Conservation (phyloP, 345 rosid species). For the Reutealis trisperma region DNA sequence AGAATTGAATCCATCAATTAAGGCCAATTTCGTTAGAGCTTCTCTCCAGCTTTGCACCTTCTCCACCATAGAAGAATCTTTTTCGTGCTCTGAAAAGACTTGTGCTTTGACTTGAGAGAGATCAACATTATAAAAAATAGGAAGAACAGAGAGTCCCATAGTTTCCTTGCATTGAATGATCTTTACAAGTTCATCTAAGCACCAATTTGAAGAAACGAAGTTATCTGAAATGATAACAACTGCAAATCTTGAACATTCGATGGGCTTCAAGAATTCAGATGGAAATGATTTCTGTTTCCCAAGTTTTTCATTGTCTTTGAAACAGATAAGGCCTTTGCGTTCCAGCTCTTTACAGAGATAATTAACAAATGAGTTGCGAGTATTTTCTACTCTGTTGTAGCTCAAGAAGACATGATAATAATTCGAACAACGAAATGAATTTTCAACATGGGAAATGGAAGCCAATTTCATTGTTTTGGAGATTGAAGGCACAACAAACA, state of each 20-base stretch:
- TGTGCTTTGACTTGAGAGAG: neutral
- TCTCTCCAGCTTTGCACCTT: constrained; percentile 4
- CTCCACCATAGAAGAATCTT: neutral
- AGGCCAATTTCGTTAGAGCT: neutral
- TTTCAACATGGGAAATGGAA: neutral
- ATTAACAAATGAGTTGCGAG: neutral
- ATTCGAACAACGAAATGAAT: neutral
- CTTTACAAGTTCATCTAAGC: constrained; percentile 15
- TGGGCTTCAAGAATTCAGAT: neutral
- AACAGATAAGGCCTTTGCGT: neutral
- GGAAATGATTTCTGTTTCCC: neutral
- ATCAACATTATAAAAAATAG: constrained; percentile 15
- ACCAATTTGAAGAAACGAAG: constrained; percentile 8
- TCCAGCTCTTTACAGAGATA: constrained; percentile 10
- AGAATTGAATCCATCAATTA: constrained; percentile 13
- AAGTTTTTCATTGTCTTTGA: constrained; percentile 4
- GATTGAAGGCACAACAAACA: neutral
- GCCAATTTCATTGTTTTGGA: constrained; percentile 1
- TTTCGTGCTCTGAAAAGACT: neutral
- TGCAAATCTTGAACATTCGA: neutral
- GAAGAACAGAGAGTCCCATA: constrained; percentile 6
- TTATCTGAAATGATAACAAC: constrained; percentile 7
- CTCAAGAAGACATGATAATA: constrained; percentile 17
- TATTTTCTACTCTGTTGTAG: neutral
- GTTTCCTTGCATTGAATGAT: constrained; percentile 1